Conservation (phyloP, 2,329 filamentous ascomycete genomes). For the Fragosphaeria purpurea region DNA sequence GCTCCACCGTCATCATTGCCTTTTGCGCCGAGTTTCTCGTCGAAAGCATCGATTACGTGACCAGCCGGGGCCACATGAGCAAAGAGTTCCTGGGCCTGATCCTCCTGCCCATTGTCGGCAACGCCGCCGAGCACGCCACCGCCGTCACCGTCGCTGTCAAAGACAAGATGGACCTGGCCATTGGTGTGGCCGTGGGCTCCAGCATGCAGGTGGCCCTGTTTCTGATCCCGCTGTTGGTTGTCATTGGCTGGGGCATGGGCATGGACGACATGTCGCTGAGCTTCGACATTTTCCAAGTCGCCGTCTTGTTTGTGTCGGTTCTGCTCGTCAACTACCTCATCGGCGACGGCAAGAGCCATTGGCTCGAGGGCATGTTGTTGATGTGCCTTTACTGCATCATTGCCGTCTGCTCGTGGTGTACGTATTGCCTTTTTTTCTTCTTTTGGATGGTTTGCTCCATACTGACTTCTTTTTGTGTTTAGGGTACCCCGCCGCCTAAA, state of each 20-base stretch:
- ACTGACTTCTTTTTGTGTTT: background rate
- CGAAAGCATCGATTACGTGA: constrained; percentile 57
- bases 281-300: constrained; percentile 84
- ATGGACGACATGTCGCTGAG: constrained; percentile 67
- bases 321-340: constrained; percentile 82
- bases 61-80: constrained; percentile 46
- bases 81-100: constrained; percentile 69
- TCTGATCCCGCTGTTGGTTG: constrained; percentile 64
- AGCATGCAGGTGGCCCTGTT: constrained; percentile 76
- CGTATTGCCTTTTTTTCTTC: constrained; percentile 20
- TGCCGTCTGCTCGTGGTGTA: constrained; percentile 55
- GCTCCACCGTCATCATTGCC: constrained; percentile 70
- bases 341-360: constrained; percentile 72
- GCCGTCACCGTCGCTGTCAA: constrained; percentile 48
- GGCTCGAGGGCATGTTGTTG: constrained; percentile 66
- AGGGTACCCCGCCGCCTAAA: constrained; percentile 11
- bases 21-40: constrained; percentile 71
- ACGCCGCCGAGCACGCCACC: constrained; percentile 54
- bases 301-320: constrained; percentile 72
- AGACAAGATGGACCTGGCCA: constrained; percentile 53
- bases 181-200: constrained; percentile 67
- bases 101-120: constrained; percentile 54
- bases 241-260: constrained; percentile 68
- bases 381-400: constrained; percentile 75
- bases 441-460: background rate